Base-by-base conservation (phyloP, 805 yeast species). In the Suhomyces emberorum region DNA sequence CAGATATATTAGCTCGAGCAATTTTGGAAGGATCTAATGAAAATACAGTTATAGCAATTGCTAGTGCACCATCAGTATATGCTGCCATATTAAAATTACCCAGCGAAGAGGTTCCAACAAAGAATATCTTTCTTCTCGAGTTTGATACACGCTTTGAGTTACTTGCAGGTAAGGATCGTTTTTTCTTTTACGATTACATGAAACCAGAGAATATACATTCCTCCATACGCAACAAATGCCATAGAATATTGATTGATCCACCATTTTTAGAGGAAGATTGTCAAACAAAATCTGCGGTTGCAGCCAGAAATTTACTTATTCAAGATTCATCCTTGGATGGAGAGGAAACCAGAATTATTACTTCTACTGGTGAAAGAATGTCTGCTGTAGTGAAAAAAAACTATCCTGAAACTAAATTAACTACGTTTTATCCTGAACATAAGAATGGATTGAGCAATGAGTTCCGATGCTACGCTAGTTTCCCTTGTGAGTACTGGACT, bases 341-440 rank as follows among this genome's bases (percentile, higher is more conserved):
- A 9, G 32, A 45, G 9, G 63, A 65, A 39, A 72, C 70, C 47
- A 74, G 76, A 47, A 52, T 84, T 23, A 72, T 87, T n/a, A 74
- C 84, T 3, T 83, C 91, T 46, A 88, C 97, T 1, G 96, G 96
- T 24, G 96, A 88, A 62, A 72, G 95, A 57, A 88, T 89, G 89
- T 67, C 69, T 15, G 72, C 73, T 2, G 59, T 83, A n/a, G 76
- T 88, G 23, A 53, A 63, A 22, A 62, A 70, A 32, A 73, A 72
- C 12, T 88, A 87, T 51, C 85, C 88, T 4, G 84, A 73, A 29
- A 70, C 82, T 1, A 51, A 63, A 15, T 69, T 79, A 34, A 88
- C 96, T 0, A 64, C 71, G 23, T 88, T 83, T 55, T 54, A 61
- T 27, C 96, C 96, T 1, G 83, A 81, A 46, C 96, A 88, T 52